These are phyloP conservation scores for Pythium biforme DNA, from an alignment of 352 stramenopile species.

Conservation along the genomic window DNA sequence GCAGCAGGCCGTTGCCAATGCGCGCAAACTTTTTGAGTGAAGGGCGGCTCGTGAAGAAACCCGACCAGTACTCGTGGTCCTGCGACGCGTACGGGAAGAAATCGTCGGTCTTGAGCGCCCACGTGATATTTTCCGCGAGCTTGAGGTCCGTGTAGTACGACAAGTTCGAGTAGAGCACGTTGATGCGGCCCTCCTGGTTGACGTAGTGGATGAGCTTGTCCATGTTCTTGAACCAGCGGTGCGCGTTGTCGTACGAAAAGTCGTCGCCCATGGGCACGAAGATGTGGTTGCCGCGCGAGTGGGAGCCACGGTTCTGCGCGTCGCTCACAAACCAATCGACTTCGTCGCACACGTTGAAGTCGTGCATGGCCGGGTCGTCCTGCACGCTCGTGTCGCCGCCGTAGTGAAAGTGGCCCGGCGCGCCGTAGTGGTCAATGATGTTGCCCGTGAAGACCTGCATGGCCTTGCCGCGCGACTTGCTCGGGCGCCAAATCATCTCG, in stretches of 20 bases:
- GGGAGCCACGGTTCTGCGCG: slow-evolving; percentile 58
- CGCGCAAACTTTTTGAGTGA: slow-evolving; percentile 92
- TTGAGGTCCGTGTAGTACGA: slow-evolving; percentile 95
- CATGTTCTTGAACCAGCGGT: slow-evolving; percentile 93
- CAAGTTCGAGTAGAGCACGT: slow-evolving; percentile 96
- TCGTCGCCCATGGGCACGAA: slow-evolving; percentile 94
- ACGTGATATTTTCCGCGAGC: slow-evolving; percentile 73
- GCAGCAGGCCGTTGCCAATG: slow-evolving; percentile 85
- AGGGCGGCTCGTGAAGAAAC: slow-evolving; percentile 95
- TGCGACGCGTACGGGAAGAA: slow-evolving; percentile 97
- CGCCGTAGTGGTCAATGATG: slow-evolving; percentile 82
- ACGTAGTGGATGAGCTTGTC: slow-evolving; percentile 96
- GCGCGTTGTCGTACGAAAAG: slow-evolving; percentile 92
- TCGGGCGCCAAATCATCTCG: slow-evolving; percentile 96
- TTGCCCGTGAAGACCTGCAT: slow-evolving; percentile 87
- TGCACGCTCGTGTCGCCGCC: slow-evolving; percentile 78
- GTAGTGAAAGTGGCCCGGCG: slow-evolving; percentile 77
- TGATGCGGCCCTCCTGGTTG: slow-evolving; percentile 88
- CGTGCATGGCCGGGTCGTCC: slow-evolving; percentile 80
- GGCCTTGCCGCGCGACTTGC: slow-evolving; percentile 78
- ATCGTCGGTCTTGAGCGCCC: slow-evolving; percentile 93
- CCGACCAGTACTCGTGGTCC: slow-evolving; percentile 93
- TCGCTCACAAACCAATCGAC: slow-evolving; percentile 89
- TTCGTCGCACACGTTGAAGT: slow-evolving; percentile 86
- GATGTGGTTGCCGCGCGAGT: slow-evolving; percentile 80